phyloP scores from a whole-genome alignment of 2,329 filamentous ascomycete genomes.

The Xylaria digitata region DNA sequence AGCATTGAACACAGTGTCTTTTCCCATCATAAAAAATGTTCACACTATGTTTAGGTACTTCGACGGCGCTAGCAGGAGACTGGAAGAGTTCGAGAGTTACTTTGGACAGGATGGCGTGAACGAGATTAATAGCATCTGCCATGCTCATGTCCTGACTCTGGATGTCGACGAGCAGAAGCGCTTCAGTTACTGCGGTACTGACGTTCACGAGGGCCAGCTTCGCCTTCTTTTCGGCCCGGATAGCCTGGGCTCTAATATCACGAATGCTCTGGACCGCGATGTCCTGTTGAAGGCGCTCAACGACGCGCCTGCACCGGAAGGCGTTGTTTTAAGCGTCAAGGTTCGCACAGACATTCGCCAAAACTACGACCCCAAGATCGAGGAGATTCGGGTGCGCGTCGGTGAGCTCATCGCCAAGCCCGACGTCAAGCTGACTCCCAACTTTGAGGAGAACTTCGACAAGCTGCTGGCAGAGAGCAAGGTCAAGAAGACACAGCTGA shows the following conservation, averaged over 20 bases:
- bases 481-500: slow-evolving; percentile 47
- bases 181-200: slow-evolving; percentile 58
- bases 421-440: slow-evolving; percentile 59
- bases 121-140: slow-evolving; percentile 62
- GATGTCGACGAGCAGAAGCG: slow-evolving; percentile 58
- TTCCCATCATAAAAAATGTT: neutral
- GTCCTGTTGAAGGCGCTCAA: slow-evolving; percentile 60
- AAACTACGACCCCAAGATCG: slow-evolving; percentile 59
- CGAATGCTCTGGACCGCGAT: slow-evolving; percentile 51
- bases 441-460: slow-evolving; percentile 59
- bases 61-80: slow-evolving; percentile 53
- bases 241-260: slow-evolving; percentile 59
- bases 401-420: slow-evolving; percentile 51
- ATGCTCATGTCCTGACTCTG: slow-evolving; percentile 58
- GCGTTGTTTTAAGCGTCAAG: slow-evolving; percentile 54
- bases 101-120: slow-evolving; percentile 54
- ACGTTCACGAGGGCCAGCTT: slow-evolving; percentile 59
- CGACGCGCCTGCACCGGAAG: slow-evolving; percentile 51
- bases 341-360: slow-evolving; percentile 57
- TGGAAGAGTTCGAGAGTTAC: slow-evolving; percentile 54
- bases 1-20: slow-evolving; percentile 30
- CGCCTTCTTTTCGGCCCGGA: slow-evolving; percentile 59
- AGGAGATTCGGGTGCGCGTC: slow-evolving; percentile 54
- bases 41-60: slow-evolving; percentile 55
- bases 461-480: slow-evolving; percentile 53